Conservation (phyloP, 73 alveolate species). For the Paramecium caudatum region DNA sequence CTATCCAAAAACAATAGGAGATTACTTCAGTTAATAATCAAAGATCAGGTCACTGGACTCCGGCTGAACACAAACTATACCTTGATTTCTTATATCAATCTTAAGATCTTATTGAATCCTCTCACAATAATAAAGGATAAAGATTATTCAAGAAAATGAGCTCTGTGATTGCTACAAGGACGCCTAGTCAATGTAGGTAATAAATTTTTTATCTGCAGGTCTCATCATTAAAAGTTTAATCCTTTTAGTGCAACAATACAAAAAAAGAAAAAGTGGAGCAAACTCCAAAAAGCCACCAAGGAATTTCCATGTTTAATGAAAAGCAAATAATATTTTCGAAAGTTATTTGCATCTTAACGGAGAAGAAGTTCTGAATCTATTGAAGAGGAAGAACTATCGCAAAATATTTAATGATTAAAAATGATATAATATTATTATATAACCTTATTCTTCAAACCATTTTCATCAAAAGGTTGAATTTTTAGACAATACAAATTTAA, state of each 20-base stretch:
- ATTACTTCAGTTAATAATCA: background rate
- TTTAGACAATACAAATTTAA: too few relatives aligned
- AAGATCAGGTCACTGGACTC: slow-evolving; percentile 67
- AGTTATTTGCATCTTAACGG: slow-evolving; percentile 18
- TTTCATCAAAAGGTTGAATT: background rate
- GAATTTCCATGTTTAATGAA: background rate
- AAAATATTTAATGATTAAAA: slow-evolving; percentile 16
- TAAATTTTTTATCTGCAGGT: slow-evolving; percentile 18
- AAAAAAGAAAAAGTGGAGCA: background rate
- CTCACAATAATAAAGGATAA: slow-evolving; percentile 63
- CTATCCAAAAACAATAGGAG: slow-evolving; percentile 14
- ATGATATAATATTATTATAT: background rate
- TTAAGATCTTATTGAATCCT: slow-evolving; percentile 59
- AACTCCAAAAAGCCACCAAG: background rate
- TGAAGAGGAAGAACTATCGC: background rate
- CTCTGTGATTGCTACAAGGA: slow-evolving; percentile 47
- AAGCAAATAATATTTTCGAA: slow-evolving; percentile 49
- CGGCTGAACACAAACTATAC: slow-evolving; percentile 60
- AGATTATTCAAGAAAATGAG: slow-evolving; percentile 70
- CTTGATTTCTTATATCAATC: slow-evolving; percentile 44
- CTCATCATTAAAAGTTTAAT: slow-evolving; percentile 65
- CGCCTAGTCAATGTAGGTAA: slow-evolving; percentile 68
- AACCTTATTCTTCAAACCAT: background rate
- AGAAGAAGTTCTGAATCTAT: slow-evolving; percentile 17
- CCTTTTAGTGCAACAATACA: background rate